Evolutionary conservation across 176 grass and related monocot genomes (phyloP).

Genomic region (Triticum turgidum): DNA sequence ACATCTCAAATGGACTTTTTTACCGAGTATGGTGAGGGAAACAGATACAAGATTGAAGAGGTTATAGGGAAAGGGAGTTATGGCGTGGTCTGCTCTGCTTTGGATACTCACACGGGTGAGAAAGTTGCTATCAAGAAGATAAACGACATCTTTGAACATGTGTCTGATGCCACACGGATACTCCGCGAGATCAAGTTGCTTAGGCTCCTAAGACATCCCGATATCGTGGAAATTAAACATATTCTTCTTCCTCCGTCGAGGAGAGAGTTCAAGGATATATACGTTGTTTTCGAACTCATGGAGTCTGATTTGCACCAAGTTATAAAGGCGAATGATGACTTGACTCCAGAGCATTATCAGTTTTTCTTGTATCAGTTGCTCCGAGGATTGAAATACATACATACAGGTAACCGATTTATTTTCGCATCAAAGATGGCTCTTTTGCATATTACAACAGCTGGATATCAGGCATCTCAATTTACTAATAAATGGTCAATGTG

Average conservation of each 20-base stretch:
- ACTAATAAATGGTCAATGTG: not conserved
- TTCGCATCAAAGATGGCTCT: conserved; percentile 23
- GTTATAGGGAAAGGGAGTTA: conserved; percentile 99
- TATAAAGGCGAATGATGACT: conserved; percentile 95
- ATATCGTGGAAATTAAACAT: conserved; percentile 98
- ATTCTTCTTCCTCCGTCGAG: conserved; percentile 90
- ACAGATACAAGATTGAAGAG: conserved; percentile 88
- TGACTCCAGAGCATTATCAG: conserved; percentile 91
- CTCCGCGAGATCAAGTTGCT: conserved; percentile 98
- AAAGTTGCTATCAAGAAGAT: conserved; percentile 99
- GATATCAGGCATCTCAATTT: not conserved
- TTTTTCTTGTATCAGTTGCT: conserved; percentile 97
- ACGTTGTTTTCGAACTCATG: conserved; percentile 98
- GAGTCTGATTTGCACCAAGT: conserved; percentile 98
- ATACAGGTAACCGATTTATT: conserved; percentile 77
- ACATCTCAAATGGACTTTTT: conserved; percentile 78
- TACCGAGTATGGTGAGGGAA: conserved; percentile 92
- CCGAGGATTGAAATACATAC: conserved; percentile 96
- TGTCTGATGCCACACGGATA: conserved; percentile 86
- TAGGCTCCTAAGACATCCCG: conserved; percentile 82
- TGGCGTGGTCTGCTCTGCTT: conserved; percentile 88
- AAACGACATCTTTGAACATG: conserved; percentile 94
- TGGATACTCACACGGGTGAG: conserved; percentile 71
- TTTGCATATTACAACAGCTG: conserved; percentile 1
- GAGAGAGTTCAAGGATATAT: conserved; percentile 95